Evolutionary conservation across 495 filamentous ascomycete species (phyloP), one percentile per base, ranked within the genome.

Genomic region (Evernia prunastri): DNA sequence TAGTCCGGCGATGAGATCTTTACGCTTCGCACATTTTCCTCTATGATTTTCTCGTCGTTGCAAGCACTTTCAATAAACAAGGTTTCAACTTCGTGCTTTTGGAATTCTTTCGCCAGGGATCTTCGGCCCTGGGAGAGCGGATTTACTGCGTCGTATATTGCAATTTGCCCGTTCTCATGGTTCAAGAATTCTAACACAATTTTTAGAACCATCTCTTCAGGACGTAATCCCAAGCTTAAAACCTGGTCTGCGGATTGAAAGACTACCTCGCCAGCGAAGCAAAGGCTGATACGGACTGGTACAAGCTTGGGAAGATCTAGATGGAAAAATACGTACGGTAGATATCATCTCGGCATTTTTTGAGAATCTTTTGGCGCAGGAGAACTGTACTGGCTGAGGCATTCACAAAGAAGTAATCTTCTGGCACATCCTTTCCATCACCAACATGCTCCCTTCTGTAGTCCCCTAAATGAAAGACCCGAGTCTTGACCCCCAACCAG

Each of bases 141-240:
- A 70, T 97, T 97, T n/a, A 99, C 95, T 33, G 95, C 94, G 78
- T 99, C 95, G 70, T 97, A 99, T 59, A 99, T 97, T 47, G 95
- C 95, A 59, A 99, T 91, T 70, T 99, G 95, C 17, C 95, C 95
- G 70, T 97, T 97, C 70, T 97, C 95, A 67, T 96, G 86, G 66
- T 96, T 92, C 43, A 99, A 79, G 78, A 96, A 99, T 62, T 88
- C 51, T 54, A 33, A 11, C 29, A 54, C 15, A 3, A 0, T 54
- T 11, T 33, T 54, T 20, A 54, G 51, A 31, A 33, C 12, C 27
- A 17, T 23, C 20, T 20, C 49, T 54, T n/a, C 29, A 17, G 6
- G 13, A 17, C 29, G 33, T 15, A 25, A 27, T 15, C 25, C 25
- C 47, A 25, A 27, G 23, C 29, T 12, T 20, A 17, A 20, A 33